Evolutionary conservation across 805 yeast species (phyloP).

Genomic region (Candida silvatica): DNA sequence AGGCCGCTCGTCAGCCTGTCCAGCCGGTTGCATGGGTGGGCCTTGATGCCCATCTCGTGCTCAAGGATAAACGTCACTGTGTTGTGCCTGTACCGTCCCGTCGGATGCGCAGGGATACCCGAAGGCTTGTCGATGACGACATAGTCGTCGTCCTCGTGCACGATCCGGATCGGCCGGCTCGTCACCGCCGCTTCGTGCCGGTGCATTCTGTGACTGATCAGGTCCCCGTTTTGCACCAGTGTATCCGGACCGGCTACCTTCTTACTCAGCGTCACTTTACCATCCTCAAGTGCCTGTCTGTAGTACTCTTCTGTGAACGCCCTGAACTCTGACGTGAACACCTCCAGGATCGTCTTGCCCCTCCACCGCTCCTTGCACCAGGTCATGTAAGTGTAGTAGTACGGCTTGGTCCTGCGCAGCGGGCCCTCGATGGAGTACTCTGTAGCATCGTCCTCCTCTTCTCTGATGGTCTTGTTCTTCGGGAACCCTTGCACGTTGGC

Average conservation of each 20-base stretch:
- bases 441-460: conserved; percentile 49
- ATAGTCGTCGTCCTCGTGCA: conserved; percentile 65
- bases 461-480: conserved; percentile 28
- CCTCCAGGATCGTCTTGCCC: conserved; percentile 68
- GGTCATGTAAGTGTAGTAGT: conserved; percentile 82
- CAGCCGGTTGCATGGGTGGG: conserved; percentile 80
- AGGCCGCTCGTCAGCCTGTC: conserved; percentile 90
- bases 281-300: conserved; percentile 40
- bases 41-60: conserved; percentile 54
- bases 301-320: conserved; percentile 68
- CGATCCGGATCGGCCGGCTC: conserved; percentile 50
- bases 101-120: conserved; percentile 94
- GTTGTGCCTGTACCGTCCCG: conserved; percentile 73
- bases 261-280: conserved; percentile 69
- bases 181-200: conserved; percentile 87
- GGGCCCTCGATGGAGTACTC: conserved; percentile 48
- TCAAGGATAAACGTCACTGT: conserved; percentile 72
- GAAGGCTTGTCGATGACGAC: conserved; percentile 89
- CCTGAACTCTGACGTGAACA: conserved; percentile 79
- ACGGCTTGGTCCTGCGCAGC: conserved; percentile 72
- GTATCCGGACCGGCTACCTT: conserved; percentile 56
- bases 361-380: conserved; percentile 91
- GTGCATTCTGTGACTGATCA: conserved; percentile 70
- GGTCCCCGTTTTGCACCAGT: conserved; percentile 71
- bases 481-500: conserved; percentile 9